A percentile compares a stretch with the other conserved stretches of the same genome.
These are phyloP conservation scores for Taiwanofungus camphoratus DNA, from an alignment of 1,284 basidiomycete species.

Conservation along the genomic window DNA sequence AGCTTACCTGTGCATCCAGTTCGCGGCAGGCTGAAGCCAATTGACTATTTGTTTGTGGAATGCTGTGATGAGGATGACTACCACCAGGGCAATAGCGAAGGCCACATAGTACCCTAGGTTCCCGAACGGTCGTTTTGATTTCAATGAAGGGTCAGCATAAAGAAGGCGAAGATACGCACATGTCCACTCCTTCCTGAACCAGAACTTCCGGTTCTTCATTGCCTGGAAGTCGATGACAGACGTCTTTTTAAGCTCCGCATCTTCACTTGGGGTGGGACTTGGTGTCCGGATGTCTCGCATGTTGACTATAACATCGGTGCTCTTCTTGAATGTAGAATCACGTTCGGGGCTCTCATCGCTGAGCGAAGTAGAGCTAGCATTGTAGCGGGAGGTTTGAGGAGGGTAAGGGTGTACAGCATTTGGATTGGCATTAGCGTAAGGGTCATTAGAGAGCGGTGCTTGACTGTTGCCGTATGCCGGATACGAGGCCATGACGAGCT, in stretches of 20 bases:
- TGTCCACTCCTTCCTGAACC: slow-evolving; percentile 44
- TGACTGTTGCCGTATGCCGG: slow-evolving; percentile 23
- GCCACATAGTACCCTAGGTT: slow-evolving; percentile 32
- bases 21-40: slow-evolving; percentile 49
- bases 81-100: slow-evolving; percentile 25
- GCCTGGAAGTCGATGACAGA: slow-evolving; percentile 41
- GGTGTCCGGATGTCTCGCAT: slow-evolving; percentile 31
- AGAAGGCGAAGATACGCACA: slow-evolving; percentile 32
- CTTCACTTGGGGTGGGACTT: slow-evolving; percentile 37
- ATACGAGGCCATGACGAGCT: slow-evolving; percentile 25
- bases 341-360: slow-evolving; percentile 12
- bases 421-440: slow-evolving; percentile 14
- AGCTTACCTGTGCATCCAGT: slow-evolving; percentile 43
- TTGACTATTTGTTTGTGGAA: slow-evolving; percentile 52
- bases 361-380: slow-evolving; percentile 17
- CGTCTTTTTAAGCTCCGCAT: slow-evolving; percentile 27
- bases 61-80: slow-evolving; percentile 49
- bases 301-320: slow-evolving; percentile 10
- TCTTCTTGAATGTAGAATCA: slow-evolving; percentile 7
- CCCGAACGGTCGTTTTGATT: not conserved
- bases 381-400: slow-evolving; percentile 13
- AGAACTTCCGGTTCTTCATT: slow-evolving; percentile 39
- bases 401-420: slow-evolving; percentile 19
- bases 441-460: slow-evolving; percentile 13
- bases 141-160: not conserved